These are phyloP conservation scores for Quaeritorhiza haematococci DNA, from an alignment of 371 early-diverging fungal species.

Conservation along the genomic window DNA sequence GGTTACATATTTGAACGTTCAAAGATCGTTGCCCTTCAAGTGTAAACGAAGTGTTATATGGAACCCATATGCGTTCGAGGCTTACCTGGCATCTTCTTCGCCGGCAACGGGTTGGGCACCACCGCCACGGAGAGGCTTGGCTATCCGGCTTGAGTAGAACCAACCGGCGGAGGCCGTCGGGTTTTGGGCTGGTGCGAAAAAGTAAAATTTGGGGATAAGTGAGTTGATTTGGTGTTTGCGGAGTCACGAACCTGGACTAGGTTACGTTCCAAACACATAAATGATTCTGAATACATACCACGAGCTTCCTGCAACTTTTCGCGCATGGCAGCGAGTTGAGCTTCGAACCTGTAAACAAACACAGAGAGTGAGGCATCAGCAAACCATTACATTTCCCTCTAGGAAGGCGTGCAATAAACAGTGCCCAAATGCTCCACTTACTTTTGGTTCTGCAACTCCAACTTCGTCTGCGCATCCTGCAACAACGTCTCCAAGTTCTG, in stretches of 20 bases:
- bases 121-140: conserved; percentile 90
- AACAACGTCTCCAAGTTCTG: conserved; percentile 79
- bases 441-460: conserved; percentile 76
- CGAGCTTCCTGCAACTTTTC: conserved; percentile 75
- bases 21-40: background rate
- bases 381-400: conserved; percentile 1
- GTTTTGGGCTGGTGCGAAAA: conserved; percentile 33
- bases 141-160: conserved; percentile 80
- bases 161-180: conserved; percentile 53
- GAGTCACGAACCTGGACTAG: no score
- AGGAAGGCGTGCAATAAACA: background rate
- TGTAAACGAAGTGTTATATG: no score
- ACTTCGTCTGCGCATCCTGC: conserved; percentile 58
- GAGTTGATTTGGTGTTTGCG: no score
- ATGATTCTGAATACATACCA: conserved; percentile 33
- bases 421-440: conserved; percentile 44
- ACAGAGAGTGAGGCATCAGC: background rate
- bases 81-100: conserved; percentile 15
- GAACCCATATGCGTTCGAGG: background rate
- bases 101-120: conserved; percentile 29
- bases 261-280: background rate
- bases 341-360: conserved; percentile 61
- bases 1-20: background rate
- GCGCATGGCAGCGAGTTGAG: conserved; percentile 69
- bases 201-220: background rate